Conservation (phyloP, 2,329 filamentous ascomycete species). For the Macroventuria anomochaeta region DNA sequence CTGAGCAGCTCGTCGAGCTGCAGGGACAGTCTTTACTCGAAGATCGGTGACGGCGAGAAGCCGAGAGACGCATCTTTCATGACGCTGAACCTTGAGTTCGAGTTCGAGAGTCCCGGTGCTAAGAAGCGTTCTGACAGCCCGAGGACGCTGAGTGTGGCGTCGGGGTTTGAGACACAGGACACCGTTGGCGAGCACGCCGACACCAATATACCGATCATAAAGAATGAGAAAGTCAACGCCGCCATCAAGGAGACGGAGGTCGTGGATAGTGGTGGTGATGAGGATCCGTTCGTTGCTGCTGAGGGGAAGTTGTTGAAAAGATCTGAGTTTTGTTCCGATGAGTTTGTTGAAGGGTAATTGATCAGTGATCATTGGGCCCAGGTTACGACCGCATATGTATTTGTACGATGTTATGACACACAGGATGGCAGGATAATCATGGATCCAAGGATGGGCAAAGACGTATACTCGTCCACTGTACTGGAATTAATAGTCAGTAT, state of each 20-base stretch:
- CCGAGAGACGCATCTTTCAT: slow-evolving; percentile 14
- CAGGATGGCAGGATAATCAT: background rate
- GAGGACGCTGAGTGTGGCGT: slow-evolving; percentile 14
- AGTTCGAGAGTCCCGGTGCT: slow-evolving; percentile 4
- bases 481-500: slow-evolving; percentile 9
- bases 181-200: slow-evolving; percentile 21
- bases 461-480: background rate
- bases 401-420: slow-evolving; percentile 14
- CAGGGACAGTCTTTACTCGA: slow-evolving; percentile 22
- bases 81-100: slow-evolving; percentile 29
- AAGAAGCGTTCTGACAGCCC: slow-evolving; percentile 15
- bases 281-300: slow-evolving; percentile 13
- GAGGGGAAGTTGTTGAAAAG: slow-evolving; percentile 9
- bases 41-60: slow-evolving; percentile 17
- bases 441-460: background rate
- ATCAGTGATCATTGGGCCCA: background rate
- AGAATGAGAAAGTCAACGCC: slow-evolving; percentile 1
- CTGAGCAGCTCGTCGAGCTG: slow-evolving; percentile 21
- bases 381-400: slow-evolving; percentile 5
- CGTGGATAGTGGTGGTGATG: slow-evolving; percentile 7
- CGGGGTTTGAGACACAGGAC: slow-evolving; percentile 29
- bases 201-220: background rate
- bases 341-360: background rate
- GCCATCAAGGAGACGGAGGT: slow-evolving; percentile 8
- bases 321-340: background rate